Percentiles rank a stretch among this genome's conserved stretches.
Evolutionary conservation across 2,329 filamentous ascomycete genomes (phyloP).

Genomic region (Trichoderma citrinoviride): DNA sequence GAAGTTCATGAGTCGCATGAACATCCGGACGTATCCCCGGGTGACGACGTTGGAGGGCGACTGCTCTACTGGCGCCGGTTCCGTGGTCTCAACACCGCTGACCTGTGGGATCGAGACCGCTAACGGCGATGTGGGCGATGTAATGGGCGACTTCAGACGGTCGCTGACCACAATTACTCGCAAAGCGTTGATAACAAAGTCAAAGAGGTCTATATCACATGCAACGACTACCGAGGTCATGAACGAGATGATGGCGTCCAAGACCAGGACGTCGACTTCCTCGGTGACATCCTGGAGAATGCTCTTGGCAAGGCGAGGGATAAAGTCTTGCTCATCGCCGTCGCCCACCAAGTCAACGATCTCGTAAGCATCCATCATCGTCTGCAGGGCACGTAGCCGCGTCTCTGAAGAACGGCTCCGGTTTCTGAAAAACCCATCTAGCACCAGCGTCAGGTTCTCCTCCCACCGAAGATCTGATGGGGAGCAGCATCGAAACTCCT

Average conservation of each 20-base stretch:
- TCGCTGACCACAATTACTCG: conserved; percentile 50
- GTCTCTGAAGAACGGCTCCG: conserved; percentile 58
- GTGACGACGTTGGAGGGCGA: conserved; percentile 70
- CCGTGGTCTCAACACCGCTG: conserved; percentile 24
- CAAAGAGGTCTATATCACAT: conserved; percentile 58
- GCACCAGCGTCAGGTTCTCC: conserved; percentile 57
- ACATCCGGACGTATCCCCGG: conserved; percentile 70
- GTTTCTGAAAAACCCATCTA: conserved; percentile 64
- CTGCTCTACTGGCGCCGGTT: conserved; percentile 33
- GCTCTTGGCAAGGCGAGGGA: conserved; percentile 58
- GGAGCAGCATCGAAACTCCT: conserved; percentile 67
- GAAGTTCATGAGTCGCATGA: conserved; percentile 67
- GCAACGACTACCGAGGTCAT: conserved; percentile 62
- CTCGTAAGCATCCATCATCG: conserved; percentile 58
- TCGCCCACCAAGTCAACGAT: conserved; percentile 58
- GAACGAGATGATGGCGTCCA: conserved; percentile 63
- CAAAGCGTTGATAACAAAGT: conserved; percentile 54
- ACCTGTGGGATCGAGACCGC: conserved; percentile 28
- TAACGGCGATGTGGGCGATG: conserved; percentile 32
- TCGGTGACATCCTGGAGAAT: conserved; percentile 60
- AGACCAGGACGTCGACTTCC: conserved; percentile 63
- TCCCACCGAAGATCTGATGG: conserved; percentile 70
- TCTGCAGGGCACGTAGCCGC: conserved; percentile 60
- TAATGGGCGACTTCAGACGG: conserved; percentile 43
- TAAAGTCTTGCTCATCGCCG: conserved; percentile 55